Evolutionary conservation across 805 yeast species (phyloP), one percentile per base, ranked within the genome.

Genomic region (Wickerhamiella brachini): DNA sequence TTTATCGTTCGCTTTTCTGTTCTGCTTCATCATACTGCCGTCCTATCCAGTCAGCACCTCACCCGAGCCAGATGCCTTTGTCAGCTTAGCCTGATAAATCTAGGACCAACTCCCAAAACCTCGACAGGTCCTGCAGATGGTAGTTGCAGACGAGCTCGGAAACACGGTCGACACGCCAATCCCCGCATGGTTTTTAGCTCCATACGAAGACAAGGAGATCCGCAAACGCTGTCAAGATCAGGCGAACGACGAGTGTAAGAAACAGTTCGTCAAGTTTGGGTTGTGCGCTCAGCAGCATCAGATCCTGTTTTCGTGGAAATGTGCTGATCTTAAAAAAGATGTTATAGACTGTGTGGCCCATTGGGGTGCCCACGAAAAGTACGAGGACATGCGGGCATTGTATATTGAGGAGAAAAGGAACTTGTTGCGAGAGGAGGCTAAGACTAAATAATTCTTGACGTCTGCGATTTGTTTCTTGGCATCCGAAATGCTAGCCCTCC

Each of bases 171-270:
- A 58, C n/a, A 53, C 57, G 12, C 58, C 63, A 5, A 54, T 60
- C 8, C 70, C 70, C 2, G 57, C 62, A n/a, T 67, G 70, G 70
- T 60, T 67, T 48, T 56, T 67, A 41, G 65, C 70, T 7, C 71
- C 70, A 3, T 52, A 62, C 53, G 70, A 67, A 45, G 71, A 67
- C 50, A 65, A 62, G 55, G 64, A 59, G 52, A 57, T 67, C 41
- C 59, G 66, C 6, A 56, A 60, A 37, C 59, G 61, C 47, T 57
- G 61, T 45, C 69, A 66, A 50, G 64, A 62, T 37, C 65, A 56
- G 52, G 59, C 69, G 15, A 59, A 65, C 46, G 50, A 57, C 43
- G 58, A 55, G 42, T 66, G 70, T 51, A 61, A 62, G 22, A 51
- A 54, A 26, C 57, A 56, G 54, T 64, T 66, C 50, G 44, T 54